Percentiles rank a stretch among this genome's conserved stretches.
Conservation (phyloP, 176 grass and related monocot species). For the Aegilops sharonensis region DNA sequence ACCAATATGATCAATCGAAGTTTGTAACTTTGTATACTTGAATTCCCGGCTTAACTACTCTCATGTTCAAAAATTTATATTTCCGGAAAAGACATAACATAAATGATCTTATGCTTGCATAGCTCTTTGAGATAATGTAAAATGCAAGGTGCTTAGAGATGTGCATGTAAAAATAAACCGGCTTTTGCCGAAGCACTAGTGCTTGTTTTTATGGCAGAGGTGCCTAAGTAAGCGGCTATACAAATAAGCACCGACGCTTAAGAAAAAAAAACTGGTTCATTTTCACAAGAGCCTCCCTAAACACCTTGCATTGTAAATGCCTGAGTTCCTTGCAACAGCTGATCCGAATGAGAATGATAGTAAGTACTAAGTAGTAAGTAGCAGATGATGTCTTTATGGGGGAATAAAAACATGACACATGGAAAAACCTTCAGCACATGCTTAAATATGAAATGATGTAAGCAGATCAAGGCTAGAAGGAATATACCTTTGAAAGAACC, state of each 20-base stretch:
- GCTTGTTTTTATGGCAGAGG: no score
- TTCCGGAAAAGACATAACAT: neutral
- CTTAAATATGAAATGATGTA: neutral
- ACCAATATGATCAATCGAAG: no score
- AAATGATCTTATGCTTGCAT: neutral
- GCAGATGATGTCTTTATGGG: neutral
- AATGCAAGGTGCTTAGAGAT: no score
- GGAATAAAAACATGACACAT: neutral
- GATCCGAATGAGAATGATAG: neutral
- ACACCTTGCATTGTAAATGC: neutral
- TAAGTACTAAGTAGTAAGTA: neutral
- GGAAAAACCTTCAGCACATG: neutral
- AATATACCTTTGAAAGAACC: constrained; percentile 56
- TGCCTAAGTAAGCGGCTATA: no score
- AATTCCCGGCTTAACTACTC: constrained; percentile 3
- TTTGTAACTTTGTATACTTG: neutral
- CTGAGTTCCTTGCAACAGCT: neutral
- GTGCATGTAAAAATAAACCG: no score
- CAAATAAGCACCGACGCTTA: no score
- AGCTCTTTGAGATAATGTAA: neutral
- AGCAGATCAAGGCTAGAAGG: constrained; percentile 4
- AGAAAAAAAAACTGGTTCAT: no score
- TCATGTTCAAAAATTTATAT: neutral
- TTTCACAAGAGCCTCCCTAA: no score
- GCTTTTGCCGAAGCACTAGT: no score